Conservation (phyloP, 2,329 filamentous ascomycete species). For the Calycina marina region DNA sequence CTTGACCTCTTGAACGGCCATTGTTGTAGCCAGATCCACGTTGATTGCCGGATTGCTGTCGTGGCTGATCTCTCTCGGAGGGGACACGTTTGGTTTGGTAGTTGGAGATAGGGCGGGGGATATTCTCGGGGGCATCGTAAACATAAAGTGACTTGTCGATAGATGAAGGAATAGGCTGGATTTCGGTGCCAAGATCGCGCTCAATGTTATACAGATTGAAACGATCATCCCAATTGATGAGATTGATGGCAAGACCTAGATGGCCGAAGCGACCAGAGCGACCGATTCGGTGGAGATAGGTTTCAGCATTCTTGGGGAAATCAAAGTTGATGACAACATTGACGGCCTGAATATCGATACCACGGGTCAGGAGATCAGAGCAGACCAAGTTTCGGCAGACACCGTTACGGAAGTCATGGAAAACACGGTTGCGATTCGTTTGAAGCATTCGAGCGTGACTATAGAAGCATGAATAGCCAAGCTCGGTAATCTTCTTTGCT, state of each 20-base stretch:
- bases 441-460: slow-evolving; percentile 98
- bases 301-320: slow-evolving; percentile 98
- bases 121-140: slow-evolving; percentile 90
- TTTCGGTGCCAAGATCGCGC: slow-evolving; percentile 91
- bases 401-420: slow-evolving; percentile 97
- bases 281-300: slow-evolving; percentile 95
- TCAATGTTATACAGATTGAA: slow-evolving; percentile 99
- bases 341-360: slow-evolving; percentile 98
- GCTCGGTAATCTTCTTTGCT: slow-evolving; percentile 97
- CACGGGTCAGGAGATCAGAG: slow-evolving; percentile 91
- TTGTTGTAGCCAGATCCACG: slow-evolving; percentile 16
- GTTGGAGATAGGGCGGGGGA: slow-evolving; percentile 64
- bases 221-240: slow-evolving; percentile 98
- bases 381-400: slow-evolving; percentile 97
- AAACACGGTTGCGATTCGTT: slow-evolving; percentile 91
- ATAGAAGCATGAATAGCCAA: slow-evolving; percentile 99
- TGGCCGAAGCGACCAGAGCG: slow-evolving; percentile 95
- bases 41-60: slow-evolving; percentile 15
- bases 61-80: slow-evolving; percentile 14
- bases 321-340: slow-evolving; percentile 99
- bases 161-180: slow-evolving; percentile 81
- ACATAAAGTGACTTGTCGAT: slow-evolving; percentile 99
- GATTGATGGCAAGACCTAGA: slow-evolving; percentile 90
- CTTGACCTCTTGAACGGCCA: slow-evolving; percentile 17
- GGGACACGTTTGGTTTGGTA: slow-evolving; percentile 23